phyloP scores from a whole-genome alignment of 139 green algal genomes.

The Klebsormidium nitens region DNA sequence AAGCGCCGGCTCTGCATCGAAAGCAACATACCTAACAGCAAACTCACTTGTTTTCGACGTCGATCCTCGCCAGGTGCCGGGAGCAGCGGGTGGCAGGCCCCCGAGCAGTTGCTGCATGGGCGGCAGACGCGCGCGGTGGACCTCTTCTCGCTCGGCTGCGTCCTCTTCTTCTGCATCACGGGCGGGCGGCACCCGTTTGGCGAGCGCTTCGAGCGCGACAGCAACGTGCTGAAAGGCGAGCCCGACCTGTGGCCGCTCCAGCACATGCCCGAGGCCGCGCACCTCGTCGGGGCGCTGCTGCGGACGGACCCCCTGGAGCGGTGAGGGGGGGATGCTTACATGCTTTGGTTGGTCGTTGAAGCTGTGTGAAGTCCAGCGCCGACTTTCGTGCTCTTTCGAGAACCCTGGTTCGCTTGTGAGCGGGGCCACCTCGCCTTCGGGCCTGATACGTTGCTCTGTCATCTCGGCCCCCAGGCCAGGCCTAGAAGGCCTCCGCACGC shows the following conservation, averaged over 20 bases:
- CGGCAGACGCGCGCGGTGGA: slow-evolving; percentile 79
- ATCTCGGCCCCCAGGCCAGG: no score
- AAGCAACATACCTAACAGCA: no score
- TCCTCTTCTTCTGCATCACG: slow-evolving; percentile 84
- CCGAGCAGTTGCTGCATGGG: slow-evolving; percentile 76
- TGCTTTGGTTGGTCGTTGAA: no score
- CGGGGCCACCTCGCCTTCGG: no score
- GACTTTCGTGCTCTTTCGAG: no score
- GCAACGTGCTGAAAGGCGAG: slow-evolving; percentile 68
- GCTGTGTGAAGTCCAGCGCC: no score
- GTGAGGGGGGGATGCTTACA: not conserved
- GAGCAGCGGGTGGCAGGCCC: slow-evolving; percentile 93
- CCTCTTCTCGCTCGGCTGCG: slow-evolving; percentile 86
- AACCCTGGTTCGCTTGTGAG: no score
- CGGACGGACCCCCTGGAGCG: slow-evolving; percentile 45
- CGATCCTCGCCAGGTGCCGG: slow-evolving; percentile 47
- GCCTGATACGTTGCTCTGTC: no score
- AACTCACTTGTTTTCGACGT: no score
- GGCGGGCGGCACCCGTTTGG: slow-evolving; percentile 87
- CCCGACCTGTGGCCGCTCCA: slow-evolving; percentile 27
- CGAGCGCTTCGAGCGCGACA: slow-evolving; percentile 74
- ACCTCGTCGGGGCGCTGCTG: slow-evolving; percentile 74
- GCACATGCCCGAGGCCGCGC: slow-evolving; percentile 58
- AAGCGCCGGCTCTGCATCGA: no score
- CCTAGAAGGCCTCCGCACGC: no score